Evolutionary conservation across 345 rosid species (phyloP).

Genomic region (Citropsis articulata): DNA sequence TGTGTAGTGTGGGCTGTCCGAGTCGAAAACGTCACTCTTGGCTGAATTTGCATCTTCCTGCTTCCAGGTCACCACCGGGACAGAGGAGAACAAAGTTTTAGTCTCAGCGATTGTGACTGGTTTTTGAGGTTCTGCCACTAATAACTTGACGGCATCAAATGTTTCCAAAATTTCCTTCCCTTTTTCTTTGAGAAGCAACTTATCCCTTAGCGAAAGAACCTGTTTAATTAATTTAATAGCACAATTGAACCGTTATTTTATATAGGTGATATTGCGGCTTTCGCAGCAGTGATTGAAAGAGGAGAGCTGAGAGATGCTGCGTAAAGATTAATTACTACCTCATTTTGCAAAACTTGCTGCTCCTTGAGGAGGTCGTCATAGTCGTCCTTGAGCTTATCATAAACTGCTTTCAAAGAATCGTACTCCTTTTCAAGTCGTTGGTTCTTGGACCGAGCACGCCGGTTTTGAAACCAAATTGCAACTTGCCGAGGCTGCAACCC

Average conservation of each 20-base stretch:
- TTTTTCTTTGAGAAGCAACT: constrained; percentile 30
- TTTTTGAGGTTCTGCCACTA: constrained; percentile 9
- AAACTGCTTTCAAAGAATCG: constrained; percentile 44
- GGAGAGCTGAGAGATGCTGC: background rate
- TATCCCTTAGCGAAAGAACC: constrained; percentile 49
- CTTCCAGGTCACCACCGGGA: constrained; percentile 17
- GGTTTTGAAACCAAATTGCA: constrained; percentile 81
- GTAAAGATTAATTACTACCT: constrained; percentile 36
- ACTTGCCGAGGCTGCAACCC: constrained; percentile 80
- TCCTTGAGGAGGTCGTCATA: constrained; percentile 46
- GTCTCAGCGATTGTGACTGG: background rate
- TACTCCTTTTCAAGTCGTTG: constrained; percentile 67
- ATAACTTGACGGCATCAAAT: constrained; percentile 10
- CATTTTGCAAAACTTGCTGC: constrained; percentile 41
- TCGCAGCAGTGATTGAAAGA: background rate
- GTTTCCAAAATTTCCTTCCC: constrained; percentile 14
- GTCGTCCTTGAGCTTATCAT: constrained; percentile 57
- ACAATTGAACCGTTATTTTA: background rate
- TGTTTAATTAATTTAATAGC: constrained; percentile 20
- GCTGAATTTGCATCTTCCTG: constrained; percentile 46
- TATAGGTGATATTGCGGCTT: background rate
- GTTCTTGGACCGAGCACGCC: constrained; percentile 70
- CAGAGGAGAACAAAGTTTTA: background rate
- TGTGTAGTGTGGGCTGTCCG: constrained; percentile 37
- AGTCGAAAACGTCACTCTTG: constrained; percentile 48